phyloP scores from a whole-genome alignment of 306 rosid species.

The Chamaecrista fasciculata region DNA sequence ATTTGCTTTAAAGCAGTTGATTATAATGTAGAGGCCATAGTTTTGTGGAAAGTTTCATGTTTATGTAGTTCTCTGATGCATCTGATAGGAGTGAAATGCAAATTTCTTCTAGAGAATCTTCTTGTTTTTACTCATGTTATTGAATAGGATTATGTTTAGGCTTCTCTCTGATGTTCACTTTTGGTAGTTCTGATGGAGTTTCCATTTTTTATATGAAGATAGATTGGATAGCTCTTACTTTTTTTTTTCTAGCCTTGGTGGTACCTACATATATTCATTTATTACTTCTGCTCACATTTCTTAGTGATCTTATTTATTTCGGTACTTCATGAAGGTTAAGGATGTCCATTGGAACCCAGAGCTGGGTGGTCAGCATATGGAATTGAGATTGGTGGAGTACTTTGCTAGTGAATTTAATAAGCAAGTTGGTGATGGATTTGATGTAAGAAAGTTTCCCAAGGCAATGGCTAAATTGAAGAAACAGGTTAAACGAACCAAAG shows the following conservation, averaged over 20 bases:
- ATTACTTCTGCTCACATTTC: conserved; percentile 4
- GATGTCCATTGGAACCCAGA: conserved; percentile 95
- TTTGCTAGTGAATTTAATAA: conserved; percentile 87
- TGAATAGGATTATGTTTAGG: not conserved
- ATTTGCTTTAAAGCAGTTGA: not conserved
- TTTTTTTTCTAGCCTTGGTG: too few relatives aligned
- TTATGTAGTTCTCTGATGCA: not conserved
- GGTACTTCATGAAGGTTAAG: conserved; percentile 63
- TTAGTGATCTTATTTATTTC: conserved; percentile 1
- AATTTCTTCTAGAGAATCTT: not conserved
- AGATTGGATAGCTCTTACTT: not conserved
- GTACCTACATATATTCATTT: not conserved
- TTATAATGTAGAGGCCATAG: not conserved
- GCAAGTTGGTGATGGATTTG: conserved; percentile 82
- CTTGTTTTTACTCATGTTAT: not conserved
- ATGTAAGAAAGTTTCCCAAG: conserved; percentile 83
- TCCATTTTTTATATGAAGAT: not conserved
- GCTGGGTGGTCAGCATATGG: conserved; percentile 92
- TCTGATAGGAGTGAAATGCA: not conserved
- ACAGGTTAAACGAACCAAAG: conserved; percentile 95
- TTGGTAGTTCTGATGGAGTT: not conserved
- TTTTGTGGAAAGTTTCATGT: not conserved
- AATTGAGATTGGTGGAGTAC: conserved; percentile 79
- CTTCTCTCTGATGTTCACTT: not conserved
- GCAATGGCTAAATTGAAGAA: conserved; percentile 98